Evolutionary conservation across 768 basidiomycete species (phyloP), one percentile per base, ranked within the genome.

Genomic region (Suillus decipiens): DNA sequence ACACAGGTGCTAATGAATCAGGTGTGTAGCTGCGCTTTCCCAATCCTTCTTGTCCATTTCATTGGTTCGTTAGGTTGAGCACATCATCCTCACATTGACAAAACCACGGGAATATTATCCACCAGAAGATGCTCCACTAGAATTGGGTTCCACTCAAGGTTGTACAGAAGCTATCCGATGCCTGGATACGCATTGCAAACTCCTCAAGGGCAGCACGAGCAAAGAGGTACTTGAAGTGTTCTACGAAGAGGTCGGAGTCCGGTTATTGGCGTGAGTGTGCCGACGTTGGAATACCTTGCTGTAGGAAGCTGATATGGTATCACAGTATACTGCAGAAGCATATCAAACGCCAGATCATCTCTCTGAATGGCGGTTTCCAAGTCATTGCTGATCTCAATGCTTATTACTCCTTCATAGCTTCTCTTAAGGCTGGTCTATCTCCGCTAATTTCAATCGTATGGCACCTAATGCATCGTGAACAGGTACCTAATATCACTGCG

Each of bases 161-260:
- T 98, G 96, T 71, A 83, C 74, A n/a, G 92, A 96, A 69, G 93
- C 94, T 1, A 94, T 98, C 67, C 84, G 82, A 63, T 97, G 94
- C 71, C 79, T 99, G 34, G 88, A 94, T 72, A 87, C 84, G 79
- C 97, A 99, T 74, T 96, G 96, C 71, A 90, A 89, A 67, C 81
- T 99, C 55, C 77, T 99, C 57, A 91, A 90, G 66, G 96, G 96
- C 0, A 97, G 92, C 66, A 96, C 96, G 55, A 96, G 90, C 72
- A 92, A 93, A 73, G 96, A 99, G 68, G 95, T 99, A 3, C 78
- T 99, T 39, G 97, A 99, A 71, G 96, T 99, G 4, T 99, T 99
- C 75, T 94, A 98, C 73, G 93, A 96, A 76, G 97, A 99, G 76
- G 92, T 99, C 53, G 96, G 96, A 6, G 89, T 97, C 63, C 87